Evolutionary conservation across 176 grass and related monocot species (phyloP).

Genomic region (Triticum aestivum): IWGSC_CS_RefSeq_v2.1 NC_057796.1:148869077-148869576

Average conservation of each 20-base stretch:
- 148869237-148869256: not conserved
- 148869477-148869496: no score
- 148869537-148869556: no score
- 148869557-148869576: no score
- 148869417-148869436: no score
- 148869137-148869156: not conserved
- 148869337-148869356: not conserved
- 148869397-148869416: no score
- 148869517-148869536: no score
- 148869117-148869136: not conserved
- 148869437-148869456: no score
- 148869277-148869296: not conserved
- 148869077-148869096: no score
- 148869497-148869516: no score
- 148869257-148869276: not conserved
- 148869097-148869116: no score
- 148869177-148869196: not conserved
- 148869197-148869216: not conserved
- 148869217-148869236: not conserved
- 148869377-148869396: no score
- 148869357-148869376: not conserved
- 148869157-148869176: not conserved
- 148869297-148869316: not conserved
- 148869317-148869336: constrained; percentile 3
- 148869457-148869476: no score